Conservation (phyloP, 192 early-diverging fungal species). For the Pilobolus umbonatus region DNA sequence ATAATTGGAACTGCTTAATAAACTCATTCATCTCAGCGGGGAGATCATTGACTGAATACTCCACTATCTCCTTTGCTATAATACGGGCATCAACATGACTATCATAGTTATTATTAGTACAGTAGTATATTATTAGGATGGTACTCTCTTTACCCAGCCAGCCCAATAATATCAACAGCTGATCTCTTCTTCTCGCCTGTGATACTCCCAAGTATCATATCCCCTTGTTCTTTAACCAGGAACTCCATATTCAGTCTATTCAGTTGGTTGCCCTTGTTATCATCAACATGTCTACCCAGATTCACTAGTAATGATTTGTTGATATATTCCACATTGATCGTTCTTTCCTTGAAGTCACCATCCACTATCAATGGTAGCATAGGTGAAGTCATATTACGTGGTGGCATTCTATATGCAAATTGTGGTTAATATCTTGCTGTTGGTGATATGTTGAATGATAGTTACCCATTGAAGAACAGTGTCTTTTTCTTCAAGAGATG, state of each 20-base stretch:
- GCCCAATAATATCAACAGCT: slow-evolving; percentile 1
- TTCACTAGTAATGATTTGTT: neutral
- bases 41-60: neutral
- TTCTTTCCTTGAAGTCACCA: neutral
- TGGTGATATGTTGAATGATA: neutral
- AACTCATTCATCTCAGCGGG: slow-evolving; percentile 1
- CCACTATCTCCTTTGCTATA: neutral
- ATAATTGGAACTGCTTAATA: neutral
- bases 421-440: neutral
- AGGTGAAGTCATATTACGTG: slow-evolving; percentile 1
- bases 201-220: neutral
- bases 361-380: slow-evolving; percentile 2
- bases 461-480: slow-evolving; percentile 8
- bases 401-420: slow-evolving; percentile 10
- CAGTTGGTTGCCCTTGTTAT: neutral
- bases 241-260: slow-evolving; percentile 10
- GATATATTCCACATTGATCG: slow-evolving; percentile 6
- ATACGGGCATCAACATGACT: slow-evolving; percentile 10
- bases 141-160: slow-evolving; percentile 3
- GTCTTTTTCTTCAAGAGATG: neutral
- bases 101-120: neutral
- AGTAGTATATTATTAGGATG: neutral
- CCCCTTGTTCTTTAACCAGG: neutral
- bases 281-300: no score
- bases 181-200: slow-evolving; percentile 1